Evolutionary conservation across 2,329 filamentous ascomycete species (phyloP).

Genomic region (Verticillium zaregamsianum): DNA sequence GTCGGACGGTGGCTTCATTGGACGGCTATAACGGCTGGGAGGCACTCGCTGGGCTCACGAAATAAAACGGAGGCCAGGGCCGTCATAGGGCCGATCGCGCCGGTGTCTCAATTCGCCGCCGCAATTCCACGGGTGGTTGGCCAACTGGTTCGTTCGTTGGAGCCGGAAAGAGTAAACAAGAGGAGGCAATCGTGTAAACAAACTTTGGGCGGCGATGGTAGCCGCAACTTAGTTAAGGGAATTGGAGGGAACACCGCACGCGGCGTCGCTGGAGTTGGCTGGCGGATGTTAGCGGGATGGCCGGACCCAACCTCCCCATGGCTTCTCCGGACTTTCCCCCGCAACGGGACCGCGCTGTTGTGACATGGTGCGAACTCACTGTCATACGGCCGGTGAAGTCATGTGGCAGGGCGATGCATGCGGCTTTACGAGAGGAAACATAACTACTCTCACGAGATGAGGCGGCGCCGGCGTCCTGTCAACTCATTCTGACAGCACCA

Average conservation of each 20-base stretch:
- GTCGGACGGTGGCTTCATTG: not conserved
- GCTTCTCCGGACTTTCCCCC: not conserved
- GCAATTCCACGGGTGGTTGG: not conserved
- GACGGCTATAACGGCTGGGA: not conserved
- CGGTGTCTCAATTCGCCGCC: not conserved
- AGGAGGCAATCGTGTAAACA: not conserved
- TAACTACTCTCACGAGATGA: not conserved
- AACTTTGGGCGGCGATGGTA: not conserved
- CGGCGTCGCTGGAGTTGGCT: not conserved
- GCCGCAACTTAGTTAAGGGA: no score
- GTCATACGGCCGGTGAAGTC: not conserved
- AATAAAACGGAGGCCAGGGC: not conserved
- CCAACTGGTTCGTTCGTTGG: not conserved
- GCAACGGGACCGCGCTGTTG: not conserved
- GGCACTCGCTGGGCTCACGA: not conserved
- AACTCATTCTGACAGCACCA: not conserved
- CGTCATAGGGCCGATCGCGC: not conserved
- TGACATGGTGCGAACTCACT: not conserved
- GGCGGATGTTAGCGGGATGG: not conserved
- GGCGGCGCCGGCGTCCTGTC: not conserved
- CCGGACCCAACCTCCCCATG: not conserved
- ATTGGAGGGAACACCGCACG: not conserved
- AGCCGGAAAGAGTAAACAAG: not conserved
- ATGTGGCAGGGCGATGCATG: not conserved
- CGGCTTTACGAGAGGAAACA: not conserved